phyloP scores from a whole-genome alignment of 208 protist genomes.

The Leishmania mexicana region DNA sequence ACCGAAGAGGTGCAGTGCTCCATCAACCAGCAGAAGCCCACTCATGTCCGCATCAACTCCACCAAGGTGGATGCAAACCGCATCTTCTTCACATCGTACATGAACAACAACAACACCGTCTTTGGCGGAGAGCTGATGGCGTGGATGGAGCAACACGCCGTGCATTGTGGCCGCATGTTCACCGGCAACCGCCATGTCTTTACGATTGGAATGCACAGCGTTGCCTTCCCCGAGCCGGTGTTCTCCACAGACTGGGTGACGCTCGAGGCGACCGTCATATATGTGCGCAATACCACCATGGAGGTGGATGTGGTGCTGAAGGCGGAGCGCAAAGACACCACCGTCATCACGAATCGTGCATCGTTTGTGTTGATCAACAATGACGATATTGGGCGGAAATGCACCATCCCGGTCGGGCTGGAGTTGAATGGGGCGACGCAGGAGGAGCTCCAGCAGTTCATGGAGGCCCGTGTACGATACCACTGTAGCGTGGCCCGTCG shows the following conservation, averaged over 20 bases:
- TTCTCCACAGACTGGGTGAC: slow-evolving; percentile 87
- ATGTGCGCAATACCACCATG: slow-evolving; percentile 91
- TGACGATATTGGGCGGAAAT: slow-evolving; percentile 88
- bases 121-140: slow-evolving; percentile 92
- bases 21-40: slow-evolving; percentile 61
- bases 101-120: slow-evolving; percentile 94
- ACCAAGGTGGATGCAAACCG: slow-evolving; percentile 71
- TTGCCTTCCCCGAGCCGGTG: slow-evolving; percentile 85
- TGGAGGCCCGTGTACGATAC: slow-evolving; percentile 68
- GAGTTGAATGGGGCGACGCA: slow-evolving; percentile 64
- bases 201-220: slow-evolving; percentile 90
- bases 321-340: slow-evolving; percentile 59
- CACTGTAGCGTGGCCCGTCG: slow-evolving; percentile 41
- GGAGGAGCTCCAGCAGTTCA: slow-evolving; percentile 74
- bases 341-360: slow-evolving; percentile 81
- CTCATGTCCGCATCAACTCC: slow-evolving; percentile 54
- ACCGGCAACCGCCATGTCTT: slow-evolving; percentile 87
- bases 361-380: slow-evolving; percentile 87
- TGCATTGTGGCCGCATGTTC: slow-evolving; percentile 89
- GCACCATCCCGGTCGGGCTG: slow-evolving; percentile 67
- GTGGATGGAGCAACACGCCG: slow-evolving; percentile 92
- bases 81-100: slow-evolving; percentile 85
- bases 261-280: slow-evolving; percentile 84
- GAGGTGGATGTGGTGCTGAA: slow-evolving; percentile 84
- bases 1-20: slow-evolving; percentile 55